Percentiles rank a stretch among this genome's conserved stretches.
Evolutionary conservation across 768 basidiomycete genomes (phyloP).

Genomic region (Serendipita vermifera): DNA sequence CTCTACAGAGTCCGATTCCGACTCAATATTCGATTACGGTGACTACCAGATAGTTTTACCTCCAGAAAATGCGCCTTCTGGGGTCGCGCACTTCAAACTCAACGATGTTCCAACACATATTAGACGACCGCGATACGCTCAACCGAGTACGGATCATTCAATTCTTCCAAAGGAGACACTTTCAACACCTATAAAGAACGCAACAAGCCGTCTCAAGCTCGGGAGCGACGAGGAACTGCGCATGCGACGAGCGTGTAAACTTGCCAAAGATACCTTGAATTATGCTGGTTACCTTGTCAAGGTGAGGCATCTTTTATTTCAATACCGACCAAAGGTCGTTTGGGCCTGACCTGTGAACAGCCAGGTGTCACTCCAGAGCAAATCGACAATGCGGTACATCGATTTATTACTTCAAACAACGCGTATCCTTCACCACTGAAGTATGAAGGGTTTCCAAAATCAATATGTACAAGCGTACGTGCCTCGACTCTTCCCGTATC

Average conservation of each 20-base stretch:
- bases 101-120: too few relatives aligned
- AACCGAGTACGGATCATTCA: too few relatives aligned
- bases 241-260: slow-evolving; percentile 39
- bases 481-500: not conserved
- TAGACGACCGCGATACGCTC: too few relatives aligned
- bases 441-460: slow-evolving; percentile 62
- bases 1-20: too few relatives aligned
- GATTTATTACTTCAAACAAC: slow-evolving; percentile 47
- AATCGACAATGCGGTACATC: slow-evolving; percentile 62
- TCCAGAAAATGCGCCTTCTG: too few relatives aligned
- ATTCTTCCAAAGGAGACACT: too few relatives aligned
- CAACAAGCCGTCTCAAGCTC: slow-evolving; percentile 22
- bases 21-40: too few relatives aligned
- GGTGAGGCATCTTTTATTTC: slow-evolving; percentile 25
- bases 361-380: slow-evolving; percentile 57
- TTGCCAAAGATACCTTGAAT: slow-evolving; percentile 45
- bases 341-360: slow-evolving; percentile 26
- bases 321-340: not conserved
- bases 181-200: too few relatives aligned
- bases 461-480: slow-evolving; percentile 66
- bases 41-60: too few relatives aligned
- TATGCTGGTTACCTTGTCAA: slow-evolving; percentile 42
- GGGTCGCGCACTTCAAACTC: too few relatives aligned
- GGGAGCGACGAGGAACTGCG: slow-evolving; percentile 40
- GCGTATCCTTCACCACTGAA: slow-evolving; percentile 82